Evolutionary conservation across 2,329 filamentous ascomycete genomes (phyloP), one percentile per base, ranked within the genome.

Genomic region (Zymoseptoria pseudotritici): DNA sequence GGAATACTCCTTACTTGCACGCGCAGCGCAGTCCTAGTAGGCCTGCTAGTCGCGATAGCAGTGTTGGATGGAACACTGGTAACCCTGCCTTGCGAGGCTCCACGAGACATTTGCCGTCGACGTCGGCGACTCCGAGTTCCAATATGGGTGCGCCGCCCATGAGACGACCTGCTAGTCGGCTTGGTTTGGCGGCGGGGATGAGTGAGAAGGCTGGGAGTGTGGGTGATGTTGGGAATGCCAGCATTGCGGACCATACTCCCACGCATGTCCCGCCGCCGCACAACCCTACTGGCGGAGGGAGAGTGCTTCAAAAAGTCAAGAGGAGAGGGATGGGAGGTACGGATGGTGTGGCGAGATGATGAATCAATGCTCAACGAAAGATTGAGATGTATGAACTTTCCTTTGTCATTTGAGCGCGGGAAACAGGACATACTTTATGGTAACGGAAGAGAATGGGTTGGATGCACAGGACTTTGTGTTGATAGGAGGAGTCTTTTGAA

Each of bases 11-110:
- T 4, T 53, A 53, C 29, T 26, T 65, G 52, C 52, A 57, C 50
- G 29, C 60, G 53, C 36, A 51, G 29, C 36, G 36, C 36, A 59
- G 31, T 57, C 52, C 50, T 46, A 52, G 36, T 50, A 63, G 66
- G 29, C 66, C 66, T 8, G 57, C 57, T 20, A 68, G 65, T 50
- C 62, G 66, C n/a, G 66, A 68, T 50, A 61, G 65, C 57, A 65
- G 62, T 46, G 60, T 60, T 11, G 62, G 62, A 22, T 64, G 50
- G 50, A 24, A 21, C 20, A 24, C 50, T 20, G 20, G 20, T 2
- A 52, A 24, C 19, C 4, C n/a, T 11, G 22, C 20, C 17, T 3
- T 52, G 50, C 50, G 50, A 19, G 13, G 50, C 13, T 52, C 50
- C 2, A 52, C 20, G 6, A n/a, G 50, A 24, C 20, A 21, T 21